Percentiles rank a stretch among this genome's conserved stretches.
phyloP scores from a whole-genome alignment of 495 filamentous ascomycete species.

The Penicillium atrosanguineum region DNA sequence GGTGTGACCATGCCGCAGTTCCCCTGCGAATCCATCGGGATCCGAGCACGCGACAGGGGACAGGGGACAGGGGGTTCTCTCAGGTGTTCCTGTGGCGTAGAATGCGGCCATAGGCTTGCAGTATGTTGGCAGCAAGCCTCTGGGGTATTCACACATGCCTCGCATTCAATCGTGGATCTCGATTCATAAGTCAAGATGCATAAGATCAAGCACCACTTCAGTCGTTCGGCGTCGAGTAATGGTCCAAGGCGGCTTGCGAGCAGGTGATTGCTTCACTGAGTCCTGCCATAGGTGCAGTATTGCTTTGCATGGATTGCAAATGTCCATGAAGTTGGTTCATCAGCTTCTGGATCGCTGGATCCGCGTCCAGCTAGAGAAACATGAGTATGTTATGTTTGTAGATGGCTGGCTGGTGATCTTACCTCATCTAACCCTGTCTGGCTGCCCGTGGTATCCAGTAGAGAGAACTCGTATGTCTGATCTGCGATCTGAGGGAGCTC shows the following conservation, averaged over 20 bases:
- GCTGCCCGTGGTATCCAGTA: conserved; percentile 24
- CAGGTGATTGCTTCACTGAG: conserved; percentile 50
- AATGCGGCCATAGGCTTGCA: neutral
- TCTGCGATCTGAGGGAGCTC: conserved; percentile 14
- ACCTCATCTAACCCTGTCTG: conserved; percentile 32
- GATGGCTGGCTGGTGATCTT: neutral
- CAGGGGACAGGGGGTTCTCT: neutral
- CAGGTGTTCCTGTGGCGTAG: neutral
- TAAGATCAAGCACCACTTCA: conserved; percentile 21
- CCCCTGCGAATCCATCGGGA: conserved; percentile 1
- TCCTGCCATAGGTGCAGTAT: conserved; percentile 49
- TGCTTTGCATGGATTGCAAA: conserved; percentile 56
- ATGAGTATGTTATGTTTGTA: neutral
- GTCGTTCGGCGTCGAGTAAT: conserved; percentile 35
- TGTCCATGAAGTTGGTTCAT: conserved; percentile 52
- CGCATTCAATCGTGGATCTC: neutral
- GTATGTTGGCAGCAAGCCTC: neutral
- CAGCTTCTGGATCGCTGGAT: conserved; percentile 34
- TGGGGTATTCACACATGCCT: neutral
- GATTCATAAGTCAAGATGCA: neutral
- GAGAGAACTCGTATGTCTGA: conserved; percentile 21
- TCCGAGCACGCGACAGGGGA: conserved; percentile 12
- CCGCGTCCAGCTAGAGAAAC: conserved; percentile 33
- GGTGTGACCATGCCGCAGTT: conserved; percentile 1
- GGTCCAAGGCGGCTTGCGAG: conserved; percentile 50